Evolutionary conservation across 2,329 filamentous ascomycete species (phyloP).

Genomic region (Samsoniella hepiali): DNA sequence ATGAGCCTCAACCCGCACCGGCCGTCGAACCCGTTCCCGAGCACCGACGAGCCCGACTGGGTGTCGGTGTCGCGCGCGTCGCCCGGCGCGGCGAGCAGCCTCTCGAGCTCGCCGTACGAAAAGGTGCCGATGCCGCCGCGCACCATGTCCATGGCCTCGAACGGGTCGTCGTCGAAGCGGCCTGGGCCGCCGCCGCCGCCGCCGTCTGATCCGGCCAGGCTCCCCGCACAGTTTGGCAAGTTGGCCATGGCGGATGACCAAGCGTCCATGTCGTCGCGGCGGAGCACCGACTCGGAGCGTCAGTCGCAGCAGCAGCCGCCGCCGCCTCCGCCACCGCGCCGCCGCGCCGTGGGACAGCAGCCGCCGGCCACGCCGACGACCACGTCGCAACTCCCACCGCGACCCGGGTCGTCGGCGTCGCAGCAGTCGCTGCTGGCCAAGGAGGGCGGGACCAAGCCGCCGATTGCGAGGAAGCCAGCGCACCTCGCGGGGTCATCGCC

Average conservation of each 20-base stretch:
- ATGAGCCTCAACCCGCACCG: conserved; percentile 69
- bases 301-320: conserved; percentile 27
- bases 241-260: conserved; percentile 40
- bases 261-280: background rate
- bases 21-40: conserved; percentile 76
- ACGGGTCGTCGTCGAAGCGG: conserved; percentile 38
- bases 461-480: conserved; percentile 61
- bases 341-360: conserved; percentile 25
- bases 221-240: conserved; percentile 46
- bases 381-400: conserved; percentile 32
- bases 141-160: conserved; percentile 42
- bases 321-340: conserved; percentile 26
- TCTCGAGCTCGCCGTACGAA: conserved; percentile 59
- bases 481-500: conserved; percentile 39
- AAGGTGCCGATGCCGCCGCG: conserved; percentile 50
- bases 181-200: conserved; percentile 53
- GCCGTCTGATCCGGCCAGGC: conserved; percentile 44
- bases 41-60: conserved; percentile 79
- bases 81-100: conserved; percentile 52
- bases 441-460: conserved; percentile 35
- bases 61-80: conserved; percentile 55
- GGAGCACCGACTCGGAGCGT: conserved; percentile 3
- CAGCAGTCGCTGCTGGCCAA: background rate
- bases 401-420: conserved; percentile 34
- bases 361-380: conserved; percentile 28